phyloP scores from a whole-genome alignment of 1,284 basidiomycete species.

The Gomphus bonarii region DNA sequence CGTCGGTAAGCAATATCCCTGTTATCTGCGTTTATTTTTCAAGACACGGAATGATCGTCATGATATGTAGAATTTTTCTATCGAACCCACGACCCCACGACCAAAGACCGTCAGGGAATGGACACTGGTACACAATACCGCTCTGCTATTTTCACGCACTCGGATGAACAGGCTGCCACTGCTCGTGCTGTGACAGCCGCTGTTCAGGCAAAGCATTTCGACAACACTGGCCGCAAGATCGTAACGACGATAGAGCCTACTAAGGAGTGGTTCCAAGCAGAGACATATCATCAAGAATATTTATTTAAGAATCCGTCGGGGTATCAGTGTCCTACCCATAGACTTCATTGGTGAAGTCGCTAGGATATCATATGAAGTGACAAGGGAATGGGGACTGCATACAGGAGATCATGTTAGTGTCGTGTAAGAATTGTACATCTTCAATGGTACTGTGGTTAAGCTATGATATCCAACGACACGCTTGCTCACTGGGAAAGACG shows the following conservation, averaged over 20 bases:
- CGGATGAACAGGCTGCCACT: conserved; percentile 63
- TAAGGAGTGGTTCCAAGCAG: conserved; percentile 73
- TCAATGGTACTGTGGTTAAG: not conserved
- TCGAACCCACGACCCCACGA: conserved; percentile 91
- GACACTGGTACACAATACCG: conserved; percentile 83
- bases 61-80: conserved; percentile 73
- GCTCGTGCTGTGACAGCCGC: conserved; percentile 78
- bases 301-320: conserved; percentile 56
- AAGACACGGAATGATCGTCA: conserved; percentile 3
- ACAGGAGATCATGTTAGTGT: too few species aligned
- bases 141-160: conserved; percentile 82
- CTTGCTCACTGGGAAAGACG: not conserved
- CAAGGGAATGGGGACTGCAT: not conserved
- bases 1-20: conserved; percentile 45
- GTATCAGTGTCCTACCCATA: conserved; percentile 31
- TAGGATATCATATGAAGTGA: not conserved
- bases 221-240: conserved; percentile 66
- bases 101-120: conserved; percentile 65
- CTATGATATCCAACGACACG: not conserved
- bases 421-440: too few species aligned
- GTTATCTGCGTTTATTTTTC: too few species aligned
- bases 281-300: conserved; percentile 83
- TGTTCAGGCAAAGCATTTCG: conserved; percentile 76
- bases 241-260: conserved; percentile 64
- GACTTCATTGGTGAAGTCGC: conserved; percentile 3